Evolutionary conservation across 2,329 filamentous ascomycete species (phyloP), one percentile per base, ranked within the genome.

Genomic region (Tolypocladium tundrense): DNA sequence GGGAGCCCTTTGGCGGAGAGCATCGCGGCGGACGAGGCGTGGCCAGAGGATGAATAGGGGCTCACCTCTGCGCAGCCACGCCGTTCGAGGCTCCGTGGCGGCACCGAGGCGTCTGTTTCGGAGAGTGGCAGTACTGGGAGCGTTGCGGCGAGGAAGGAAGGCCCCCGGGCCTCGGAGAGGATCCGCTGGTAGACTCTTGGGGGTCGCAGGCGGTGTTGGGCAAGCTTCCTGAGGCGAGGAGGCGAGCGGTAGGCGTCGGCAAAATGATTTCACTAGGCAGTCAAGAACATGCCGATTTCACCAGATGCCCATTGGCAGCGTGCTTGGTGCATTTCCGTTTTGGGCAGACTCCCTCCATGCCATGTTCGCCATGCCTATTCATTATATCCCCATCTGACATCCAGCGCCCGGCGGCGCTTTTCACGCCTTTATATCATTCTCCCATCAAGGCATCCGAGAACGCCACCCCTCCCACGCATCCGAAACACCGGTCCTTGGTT

Each of bases 1-100:
- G 60, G 64, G 8, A 70, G 67, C 33, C 63, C 65, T 0, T 55
- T 70, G 6, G 48, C 55, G 0, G 63, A 65, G 8, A 55, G 57
- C 2, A 60, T 62, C 19, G 24, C 52, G 3, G 48, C 62, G 11
- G 61, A 66, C 8, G 62, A 69, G 2, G 57, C 48, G 2, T 65
- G 61, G 63, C 37, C 37, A 1, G 58, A 51, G 4, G 45, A 57
- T 8, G 51, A 58, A 1, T 67, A 61, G 66, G 64, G 58, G 4
- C 16, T 56, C 2, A 7, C 19, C 14, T 6, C 39, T 7, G n/a
- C 21, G 4, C 27, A 6, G 9, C 2, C 19, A 1, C 56, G 8
- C 7, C 27, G 56, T 1, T 3, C n/a, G 2, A 39, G 50, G 21
- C 50, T 48, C 35, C 4, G 40, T 33, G 53, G 53, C 37, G 39